Base-by-base conservation (phyloP, 2,329 filamentous ascomycete species). In the Talaromyces sp. region DNA sequence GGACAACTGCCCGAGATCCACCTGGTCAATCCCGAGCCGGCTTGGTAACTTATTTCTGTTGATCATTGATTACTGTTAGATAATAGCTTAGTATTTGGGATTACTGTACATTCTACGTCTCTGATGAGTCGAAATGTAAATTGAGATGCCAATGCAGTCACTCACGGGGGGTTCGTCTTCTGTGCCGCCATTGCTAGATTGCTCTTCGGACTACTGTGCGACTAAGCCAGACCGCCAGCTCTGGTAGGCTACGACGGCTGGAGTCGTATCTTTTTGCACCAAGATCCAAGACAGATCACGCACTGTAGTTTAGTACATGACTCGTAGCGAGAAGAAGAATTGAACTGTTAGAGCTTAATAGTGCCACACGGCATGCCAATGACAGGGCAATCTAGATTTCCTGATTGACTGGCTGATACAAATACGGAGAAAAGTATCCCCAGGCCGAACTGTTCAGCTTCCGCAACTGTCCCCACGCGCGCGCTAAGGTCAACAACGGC, bases 1-100 rank as follows among this genome's bases (percentile, higher is more conserved):
- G 54, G 54, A 57, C 54, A 57, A 40, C 54, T 21, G 28, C 18
- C 35, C 54, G 54, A 35, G 37, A 31, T 57, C 54, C 54, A 42
- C 54, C 50, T 35, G n/a, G 8, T 11, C 21, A n/a, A 42, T 8
- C 4, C 54, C 33, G 33, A 56, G 6, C 18, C 33, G 31, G 12
- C 50, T n/a, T 44, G 40, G 11, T 39, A n/a, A n/a, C n/a, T n/a
- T n/a, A n/a, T n/a, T n/a, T n/a, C n/a, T n/a, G n/a, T n/a, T n/a
- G n/a, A n/a, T n/a, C n/a, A n/a, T n/a, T n/a, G n/a, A n/a, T n/a
- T n/a, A n/a, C n/a, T n/a, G n/a, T n/a, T n/a, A n/a, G n/a, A n/a
- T n/a, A n/a, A n/a, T n/a, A n/a, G n/a, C n/a, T n/a, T n/a, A n/a
- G n/a, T 28, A 28, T 28, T 52, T 28, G 12, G 28, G 12, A 48